phyloP scores from a whole-genome alignment of 768 basidiomycete species.

The Scleroderma bovista region DNA sequence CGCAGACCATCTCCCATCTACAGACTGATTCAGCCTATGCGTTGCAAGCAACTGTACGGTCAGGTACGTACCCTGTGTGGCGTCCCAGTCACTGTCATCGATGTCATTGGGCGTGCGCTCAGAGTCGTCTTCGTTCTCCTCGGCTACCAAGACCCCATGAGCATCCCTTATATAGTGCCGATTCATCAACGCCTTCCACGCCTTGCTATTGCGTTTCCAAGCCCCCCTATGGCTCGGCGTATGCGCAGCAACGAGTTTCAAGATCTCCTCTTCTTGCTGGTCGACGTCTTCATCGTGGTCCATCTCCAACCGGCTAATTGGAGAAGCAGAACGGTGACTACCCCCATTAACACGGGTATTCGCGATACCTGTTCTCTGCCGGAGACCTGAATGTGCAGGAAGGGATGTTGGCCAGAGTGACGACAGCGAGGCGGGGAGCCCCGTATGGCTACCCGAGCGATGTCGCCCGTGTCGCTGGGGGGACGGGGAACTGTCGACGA shows the following conservation, averaged over 20 bases:
- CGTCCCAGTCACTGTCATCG: slow-evolving; percentile 22
- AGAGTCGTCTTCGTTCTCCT: slow-evolving; percentile 30
- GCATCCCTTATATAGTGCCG: slow-evolving; percentile 24
- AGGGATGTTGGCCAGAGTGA: slow-evolving; percentile 62
- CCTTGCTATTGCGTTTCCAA: slow-evolving; percentile 58
- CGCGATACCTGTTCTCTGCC: slow-evolving; percentile 14
- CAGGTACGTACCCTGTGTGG: slow-evolving; percentile 19
- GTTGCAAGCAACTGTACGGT: background rate
- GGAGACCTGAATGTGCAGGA: slow-evolving; percentile 59
- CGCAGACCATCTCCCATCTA: slow-evolving; percentile 25
- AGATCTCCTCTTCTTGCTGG: slow-evolving; percentile 46
- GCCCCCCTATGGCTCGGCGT: slow-evolving; percentile 67
- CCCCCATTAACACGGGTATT: background rate
- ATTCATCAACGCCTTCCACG: slow-evolving; percentile 57
- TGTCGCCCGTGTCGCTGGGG: slow-evolving; percentile 21
- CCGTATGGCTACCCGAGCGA: slow-evolving; percentile 29
- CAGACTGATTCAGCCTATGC: slow-evolving; percentile 6
- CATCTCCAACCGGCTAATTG: background rate
- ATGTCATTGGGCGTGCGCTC: slow-evolving; percentile 9
- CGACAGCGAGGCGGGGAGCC: slow-evolving; percentile 52
- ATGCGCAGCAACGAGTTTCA: slow-evolving; percentile 62
- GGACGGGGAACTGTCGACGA: slow-evolving; percentile 23
- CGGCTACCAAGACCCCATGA: slow-evolving; percentile 29
- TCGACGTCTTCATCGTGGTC: slow-evolving; percentile 26
- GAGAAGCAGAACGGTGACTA: background rate